Base-by-base conservation (phyloP, 345 rosid genomes). In the Aegle marmelos region DNA sequence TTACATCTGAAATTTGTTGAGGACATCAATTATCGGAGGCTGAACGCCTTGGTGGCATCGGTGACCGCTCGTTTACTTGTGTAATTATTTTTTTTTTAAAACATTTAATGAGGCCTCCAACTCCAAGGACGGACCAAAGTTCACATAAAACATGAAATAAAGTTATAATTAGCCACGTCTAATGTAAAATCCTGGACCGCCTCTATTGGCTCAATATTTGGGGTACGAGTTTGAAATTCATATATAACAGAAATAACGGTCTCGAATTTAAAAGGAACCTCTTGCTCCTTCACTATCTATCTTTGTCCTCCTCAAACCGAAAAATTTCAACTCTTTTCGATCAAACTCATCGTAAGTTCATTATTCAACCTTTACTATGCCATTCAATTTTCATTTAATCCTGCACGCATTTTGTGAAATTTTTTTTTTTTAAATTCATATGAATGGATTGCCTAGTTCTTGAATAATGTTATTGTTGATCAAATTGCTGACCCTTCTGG, bases 201-300 rank as follows among this genome's bases (percentile, higher is more conserved):
- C 6, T 6, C 57, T 13, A 0, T 25, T 14, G 72, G 57, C n/a
- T 70, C n/a, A 25, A 28, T 25, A 14, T 48, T 69, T 45, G 73
- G 37, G 27, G 5, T 7, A 16, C 33, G 8, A 70, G 48, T 9
- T 22, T 31, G 50, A 45, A 45, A 45, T 45, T 45, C 50, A 45
- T 30, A 7, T 64, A 14, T 31, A 75, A 63, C 70, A 6, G 62
- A 63, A 33, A 75, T 64, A 75, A 75, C 78, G 70, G 62, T 75
- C 71, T 75, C 22, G 14, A 62, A 6, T 5, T 4, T 8, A 39
- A 17, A 11, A 10, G 24, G 62, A 13, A 25, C 17, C 57, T 22
- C 59, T 21, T 30, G 5, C 33, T 64, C 25, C 41, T 50, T 5
- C 28, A n/a, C 64, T 37, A 31, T 58, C 70, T 45, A 62, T 74